phyloP scores from a whole-genome alignment of 495 filamentous ascomycete genomes.

The Aspergillus taichungensis region DNA sequence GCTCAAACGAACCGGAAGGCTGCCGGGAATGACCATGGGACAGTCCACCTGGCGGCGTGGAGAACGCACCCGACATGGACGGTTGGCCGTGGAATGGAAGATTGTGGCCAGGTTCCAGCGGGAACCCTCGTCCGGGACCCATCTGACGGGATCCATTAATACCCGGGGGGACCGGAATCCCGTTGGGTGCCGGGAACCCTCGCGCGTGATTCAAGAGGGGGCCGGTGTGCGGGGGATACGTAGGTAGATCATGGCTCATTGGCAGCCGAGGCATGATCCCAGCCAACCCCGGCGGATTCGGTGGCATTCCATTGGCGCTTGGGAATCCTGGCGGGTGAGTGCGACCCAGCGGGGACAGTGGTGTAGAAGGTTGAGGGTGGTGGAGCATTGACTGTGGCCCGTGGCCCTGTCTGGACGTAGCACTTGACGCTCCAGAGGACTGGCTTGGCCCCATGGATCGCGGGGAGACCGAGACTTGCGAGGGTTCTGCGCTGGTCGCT shows the following conservation, averaged over 20 bases:
- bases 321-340: slow-evolving; percentile 43
- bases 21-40: slow-evolving; percentile 51
- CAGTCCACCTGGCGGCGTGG: slow-evolving; percentile 27
- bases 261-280: slow-evolving; percentile 29
- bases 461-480: slow-evolving; percentile 34
- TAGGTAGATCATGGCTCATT: slow-evolving; percentile 42
- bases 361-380: slow-evolving; percentile 44
- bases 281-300: slow-evolving; percentile 52
- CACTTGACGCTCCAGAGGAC: slow-evolving; percentile 21
- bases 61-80: slow-evolving; percentile 24
- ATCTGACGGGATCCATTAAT: slow-evolving; percentile 51
- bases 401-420: slow-evolving; percentile 21
- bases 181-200: slow-evolving; percentile 48
- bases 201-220: slow-evolving; percentile 38
- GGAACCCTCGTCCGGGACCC: slow-evolving; percentile 55
- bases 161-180: slow-evolving; percentile 48
- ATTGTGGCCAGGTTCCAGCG: slow-evolving; percentile 41
- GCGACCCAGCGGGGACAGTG: slow-evolving; percentile 44
- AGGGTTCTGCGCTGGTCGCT: slow-evolving; percentile 27
- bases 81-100: slow-evolving; percentile 28
- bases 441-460: slow-evolving; percentile 31
- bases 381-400: slow-evolving; percentile 33
- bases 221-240: slow-evolving; percentile 44
- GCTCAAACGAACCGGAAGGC: slow-evolving; percentile 50
- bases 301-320: slow-evolving; percentile 38